phyloP scores from a whole-genome alignment of 495 filamentous ascomycete genomes.

The Echria macrotheca region DNA sequence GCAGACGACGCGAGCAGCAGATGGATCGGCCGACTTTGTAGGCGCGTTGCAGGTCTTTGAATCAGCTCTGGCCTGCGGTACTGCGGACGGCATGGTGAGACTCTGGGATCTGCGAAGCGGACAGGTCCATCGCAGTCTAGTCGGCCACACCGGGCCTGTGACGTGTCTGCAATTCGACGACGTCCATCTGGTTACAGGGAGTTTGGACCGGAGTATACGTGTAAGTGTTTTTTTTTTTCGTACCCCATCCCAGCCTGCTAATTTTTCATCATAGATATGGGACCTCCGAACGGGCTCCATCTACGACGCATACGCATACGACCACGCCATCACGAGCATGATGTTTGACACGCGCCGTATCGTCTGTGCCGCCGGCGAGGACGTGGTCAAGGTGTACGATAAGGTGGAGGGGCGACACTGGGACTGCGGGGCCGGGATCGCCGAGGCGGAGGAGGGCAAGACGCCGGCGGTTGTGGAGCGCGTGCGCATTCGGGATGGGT shows the following conservation, averaged over 20 bases:
- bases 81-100: conserved; percentile 94
- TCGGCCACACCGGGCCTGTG: conserved; percentile 93
- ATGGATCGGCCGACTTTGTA: conserved; percentile 77
- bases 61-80: conserved; percentile 94
- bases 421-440: conserved; percentile 86
- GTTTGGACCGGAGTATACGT: conserved; percentile 86
- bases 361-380: conserved; percentile 82
- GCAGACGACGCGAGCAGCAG: conserved; percentile 50
- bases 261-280: conserved; percentile 70
- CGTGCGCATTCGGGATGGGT: conserved; percentile 90
- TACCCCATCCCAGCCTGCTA: conserved; percentile 15
- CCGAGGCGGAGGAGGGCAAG: conserved; percentile 55
- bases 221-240: conserved; percentile 50
- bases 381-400: conserved; percentile 95
- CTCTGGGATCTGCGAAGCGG: conserved; percentile 96
- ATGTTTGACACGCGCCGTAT: conserved; percentile 94
- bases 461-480: conserved; percentile 69
- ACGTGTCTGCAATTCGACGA: conserved; percentile 97
- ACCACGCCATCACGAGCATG: conserved; percentile 91
- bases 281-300: conserved; percentile 95
- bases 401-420: conserved; percentile 93
- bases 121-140: conserved; percentile 90
- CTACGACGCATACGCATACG: conserved; percentile 93
- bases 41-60: conserved; percentile 95
- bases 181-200: conserved; percentile 89